These are phyloP conservation scores for Pyrenula aspistea DNA, from an alignment of 495 filamentous ascomycete genomes.

Conservation along the genomic window DNA sequence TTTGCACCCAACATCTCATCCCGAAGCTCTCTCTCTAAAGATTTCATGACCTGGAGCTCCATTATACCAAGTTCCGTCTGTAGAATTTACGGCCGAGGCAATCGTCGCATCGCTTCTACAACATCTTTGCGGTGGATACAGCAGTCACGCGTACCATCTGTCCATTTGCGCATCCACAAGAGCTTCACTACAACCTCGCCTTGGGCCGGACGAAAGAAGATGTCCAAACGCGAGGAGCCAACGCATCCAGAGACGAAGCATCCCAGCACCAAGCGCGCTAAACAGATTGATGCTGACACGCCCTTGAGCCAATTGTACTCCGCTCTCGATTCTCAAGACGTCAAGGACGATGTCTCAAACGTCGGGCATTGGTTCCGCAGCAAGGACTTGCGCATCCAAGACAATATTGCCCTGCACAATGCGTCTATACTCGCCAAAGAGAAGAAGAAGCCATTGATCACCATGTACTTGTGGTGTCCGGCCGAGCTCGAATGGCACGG, in stretches of 20 bases:
- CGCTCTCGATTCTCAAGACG: conserved; percentile 13
- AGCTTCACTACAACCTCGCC: neutral
- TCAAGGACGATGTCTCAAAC: conserved; percentile 10
- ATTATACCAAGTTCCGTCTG: neutral
- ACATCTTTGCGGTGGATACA: neutral
- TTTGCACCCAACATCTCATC: neutral
- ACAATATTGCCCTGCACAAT: conserved; percentile 24
- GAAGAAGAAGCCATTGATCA: conserved; percentile 19
- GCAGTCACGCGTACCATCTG: neutral
- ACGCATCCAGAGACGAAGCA: conserved; percentile 20
- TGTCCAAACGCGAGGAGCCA: conserved; percentile 13
- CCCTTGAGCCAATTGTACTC: conserved; percentile 17
- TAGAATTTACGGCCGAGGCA: neutral
- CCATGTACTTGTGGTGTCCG: conserved; percentile 22
- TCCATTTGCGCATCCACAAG: neutral
- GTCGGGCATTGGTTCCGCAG: conserved; percentile 28
- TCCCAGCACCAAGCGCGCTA: conserved; percentile 29
- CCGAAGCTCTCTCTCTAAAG: neutral
- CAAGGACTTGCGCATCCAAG: conserved; percentile 29
- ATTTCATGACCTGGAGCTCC: neutral
- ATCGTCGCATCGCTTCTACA: neutral
- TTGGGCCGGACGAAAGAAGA: neutral
- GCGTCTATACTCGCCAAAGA: conserved; percentile 18
- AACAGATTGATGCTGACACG: conserved; percentile 23
- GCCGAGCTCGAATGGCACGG: conserved; percentile 28